These are phyloP conservation scores for Annulohypoxylon maeteangense DNA, from an alignment of 495 filamentous ascomycete genomes.

Conservation along the genomic window DNA sequence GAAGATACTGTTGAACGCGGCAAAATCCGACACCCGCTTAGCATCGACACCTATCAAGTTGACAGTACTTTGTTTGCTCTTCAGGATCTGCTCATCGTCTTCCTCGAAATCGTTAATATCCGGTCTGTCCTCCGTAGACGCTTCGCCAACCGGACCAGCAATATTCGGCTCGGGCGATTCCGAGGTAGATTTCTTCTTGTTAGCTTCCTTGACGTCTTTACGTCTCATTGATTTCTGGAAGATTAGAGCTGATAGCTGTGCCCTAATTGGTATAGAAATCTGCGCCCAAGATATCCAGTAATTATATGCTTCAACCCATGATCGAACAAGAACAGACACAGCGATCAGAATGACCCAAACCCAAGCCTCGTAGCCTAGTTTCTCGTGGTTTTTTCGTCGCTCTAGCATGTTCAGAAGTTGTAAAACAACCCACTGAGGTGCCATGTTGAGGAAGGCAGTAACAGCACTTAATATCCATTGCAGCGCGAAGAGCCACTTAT, in stretches of 20 bases:
- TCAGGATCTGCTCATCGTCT: slow-evolving; percentile 61
- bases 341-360: slow-evolving; percentile 75
- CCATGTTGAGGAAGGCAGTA: slow-evolving; percentile 68
- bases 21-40: slow-evolving; percentile 77
- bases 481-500: slow-evolving; percentile 62
- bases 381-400: slow-evolving; percentile 55
- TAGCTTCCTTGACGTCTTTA: slow-evolving; percentile 76
- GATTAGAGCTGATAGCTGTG: slow-evolving; percentile 75
- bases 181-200: slow-evolving; percentile 48
- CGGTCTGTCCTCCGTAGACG: slow-evolving; percentile 38
- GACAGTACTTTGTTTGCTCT: slow-evolving; percentile 78
- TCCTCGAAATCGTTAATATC: slow-evolving; percentile 51
- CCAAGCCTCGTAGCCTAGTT: slow-evolving; percentile 63
- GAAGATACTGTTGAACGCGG: slow-evolving; percentile 72
- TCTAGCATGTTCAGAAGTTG: slow-evolving; percentile 73
- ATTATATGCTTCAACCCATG: slow-evolving; percentile 69
- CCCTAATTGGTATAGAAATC: slow-evolving; percentile 71
- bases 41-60: slow-evolving; percentile 84
- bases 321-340: slow-evolving; percentile 63
- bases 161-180: slow-evolving; percentile 38
- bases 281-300: slow-evolving; percentile 74
- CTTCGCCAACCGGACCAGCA: slow-evolving; percentile 41
- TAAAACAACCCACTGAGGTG: slow-evolving; percentile 75
- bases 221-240: slow-evolving; percentile 82
- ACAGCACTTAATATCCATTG: slow-evolving; percentile 66